Percentiles rank a stretch among this genome's conserved stretches.
phyloP scores from a whole-genome alignment of 2,329 filamentous ascomycete species.

The Myriosclerotinia curreyana region DNA sequence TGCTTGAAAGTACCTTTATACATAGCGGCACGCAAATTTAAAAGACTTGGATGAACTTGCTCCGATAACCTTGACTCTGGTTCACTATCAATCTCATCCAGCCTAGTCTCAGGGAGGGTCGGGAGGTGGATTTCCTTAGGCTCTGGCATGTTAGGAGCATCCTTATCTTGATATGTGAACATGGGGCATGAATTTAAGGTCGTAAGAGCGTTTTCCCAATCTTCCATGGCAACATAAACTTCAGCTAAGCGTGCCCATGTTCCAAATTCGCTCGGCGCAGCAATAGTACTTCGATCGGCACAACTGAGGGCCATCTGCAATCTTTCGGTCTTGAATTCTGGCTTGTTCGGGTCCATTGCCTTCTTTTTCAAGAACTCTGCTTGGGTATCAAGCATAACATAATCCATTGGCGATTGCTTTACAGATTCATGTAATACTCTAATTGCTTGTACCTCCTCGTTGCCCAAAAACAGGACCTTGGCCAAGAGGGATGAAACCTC shows the following conservation, averaged over 20 bases:
- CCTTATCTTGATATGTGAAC: slow-evolving; percentile 99
- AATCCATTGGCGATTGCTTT: slow-evolving; percentile 94
- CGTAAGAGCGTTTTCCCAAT: slow-evolving; percentile 93
- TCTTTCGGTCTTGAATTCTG: slow-evolving; percentile 61
- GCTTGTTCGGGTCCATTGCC: slow-evolving; percentile 54
- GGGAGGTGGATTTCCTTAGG: slow-evolving; percentile 85
- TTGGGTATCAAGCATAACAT: slow-evolving; percentile 91
- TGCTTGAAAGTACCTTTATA: slow-evolving; percentile 97
- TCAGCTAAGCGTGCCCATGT: slow-evolving; percentile 94
- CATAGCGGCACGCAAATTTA: slow-evolving; percentile 79
- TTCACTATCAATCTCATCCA: slow-evolving; percentile 95
- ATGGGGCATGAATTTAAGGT: slow-evolving; percentile 98
- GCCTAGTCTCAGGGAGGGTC: slow-evolving; percentile 79
- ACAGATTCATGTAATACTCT: slow-evolving; percentile 83
- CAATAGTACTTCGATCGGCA: slow-evolving; percentile 90
- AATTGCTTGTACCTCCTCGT: slow-evolving; percentile 96
- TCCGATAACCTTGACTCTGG: slow-evolving; percentile 77
- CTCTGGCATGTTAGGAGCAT: slow-evolving; percentile 90
- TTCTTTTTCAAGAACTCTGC: slow-evolving; percentile 89
- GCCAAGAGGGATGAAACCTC: slow-evolving; percentile 92
- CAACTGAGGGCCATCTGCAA: slow-evolving; percentile 86
- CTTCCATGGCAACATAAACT: slow-evolving; percentile 89
- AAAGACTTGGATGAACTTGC: slow-evolving; percentile 79
- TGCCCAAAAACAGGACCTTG: slow-evolving; percentile 87
- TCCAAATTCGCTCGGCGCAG: slow-evolving; percentile 93